phyloP scores from a whole-genome alignment of 192 early-diverging fungal species.

The Diversispora eburnea region DNA sequence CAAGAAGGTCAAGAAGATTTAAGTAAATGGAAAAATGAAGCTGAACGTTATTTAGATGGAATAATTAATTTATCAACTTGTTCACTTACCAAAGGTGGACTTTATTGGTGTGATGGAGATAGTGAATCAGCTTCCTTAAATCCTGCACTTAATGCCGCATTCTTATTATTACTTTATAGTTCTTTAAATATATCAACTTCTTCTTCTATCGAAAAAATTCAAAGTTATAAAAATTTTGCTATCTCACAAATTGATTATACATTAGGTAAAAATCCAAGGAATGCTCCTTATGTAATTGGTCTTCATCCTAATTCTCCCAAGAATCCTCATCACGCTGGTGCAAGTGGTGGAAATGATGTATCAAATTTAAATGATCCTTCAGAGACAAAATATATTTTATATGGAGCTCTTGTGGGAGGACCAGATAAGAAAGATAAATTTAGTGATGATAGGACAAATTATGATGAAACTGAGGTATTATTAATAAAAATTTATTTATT shows the following conservation, averaged over 20 bases:
- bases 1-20: neutral
- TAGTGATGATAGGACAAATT: constrained; percentile 45
- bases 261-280: constrained; percentile 51
- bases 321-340: constrained; percentile 57
- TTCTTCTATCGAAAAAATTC: neutral
- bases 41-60: constrained; percentile 40
- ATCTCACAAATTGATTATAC: constrained; percentile 48
- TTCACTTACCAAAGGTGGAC: constrained; percentile 44
- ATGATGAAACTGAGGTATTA: constrained; percentile 45
- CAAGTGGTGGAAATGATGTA: constrained; percentile 48
- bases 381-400: constrained; percentile 39
- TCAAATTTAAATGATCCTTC: constrained; percentile 39
- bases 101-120: constrained; percentile 38
- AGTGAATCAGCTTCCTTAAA: constrained; percentile 28
- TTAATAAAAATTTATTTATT: neutral
- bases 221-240: constrained; percentile 25
- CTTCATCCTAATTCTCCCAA: constrained; percentile 54
- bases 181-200: neutral
- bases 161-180: constrained; percentile 29
- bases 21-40: constrained; percentile 34
- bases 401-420: constrained; percentile 58
- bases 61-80: constrained; percentile 27
- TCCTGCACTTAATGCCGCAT: constrained; percentile 36
- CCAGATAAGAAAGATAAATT: constrained; percentile 52
- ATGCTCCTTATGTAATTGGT: constrained; percentile 55